Evolutionary conservation across 164 flowering plant genomes (phyloP).

Genomic region (Vitis cinerea): DNA sequence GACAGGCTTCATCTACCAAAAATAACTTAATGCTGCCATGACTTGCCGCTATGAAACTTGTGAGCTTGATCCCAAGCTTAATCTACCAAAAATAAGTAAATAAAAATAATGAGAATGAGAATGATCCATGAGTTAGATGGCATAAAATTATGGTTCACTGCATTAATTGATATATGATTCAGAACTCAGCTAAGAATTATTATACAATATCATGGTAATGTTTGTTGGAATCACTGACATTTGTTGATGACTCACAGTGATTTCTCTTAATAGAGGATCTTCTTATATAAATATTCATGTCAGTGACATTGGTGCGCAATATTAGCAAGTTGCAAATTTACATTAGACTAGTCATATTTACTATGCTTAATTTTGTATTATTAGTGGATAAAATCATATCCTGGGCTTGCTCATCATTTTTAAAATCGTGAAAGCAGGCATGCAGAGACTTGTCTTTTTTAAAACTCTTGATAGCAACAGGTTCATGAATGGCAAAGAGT

Average conservation of each 20-base stretch:
- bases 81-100: no score
- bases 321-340: neutral
- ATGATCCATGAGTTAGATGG: no score
- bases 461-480: no score
- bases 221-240: neutral
- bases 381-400: neutral
- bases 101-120: no score
- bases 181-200: neutral
- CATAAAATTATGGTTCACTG: neutral
- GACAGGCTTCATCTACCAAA: no score
- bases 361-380: neutral
- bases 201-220: neutral
- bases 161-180: neutral
- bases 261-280: neutral
- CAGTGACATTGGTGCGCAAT: neutral
- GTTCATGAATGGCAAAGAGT: conserved; percentile 2
- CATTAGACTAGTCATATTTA: neutral
- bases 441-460: neutral
- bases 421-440: neutral
- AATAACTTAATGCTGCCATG: no score
- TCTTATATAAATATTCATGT: neutral
- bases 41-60: no score
- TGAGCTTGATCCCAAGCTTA: no score
- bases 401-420: neutral
- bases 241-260: neutral